Base-by-base conservation (phyloP, 2,329 filamentous ascomycete species). In the Nemania diffusa region DNA sequence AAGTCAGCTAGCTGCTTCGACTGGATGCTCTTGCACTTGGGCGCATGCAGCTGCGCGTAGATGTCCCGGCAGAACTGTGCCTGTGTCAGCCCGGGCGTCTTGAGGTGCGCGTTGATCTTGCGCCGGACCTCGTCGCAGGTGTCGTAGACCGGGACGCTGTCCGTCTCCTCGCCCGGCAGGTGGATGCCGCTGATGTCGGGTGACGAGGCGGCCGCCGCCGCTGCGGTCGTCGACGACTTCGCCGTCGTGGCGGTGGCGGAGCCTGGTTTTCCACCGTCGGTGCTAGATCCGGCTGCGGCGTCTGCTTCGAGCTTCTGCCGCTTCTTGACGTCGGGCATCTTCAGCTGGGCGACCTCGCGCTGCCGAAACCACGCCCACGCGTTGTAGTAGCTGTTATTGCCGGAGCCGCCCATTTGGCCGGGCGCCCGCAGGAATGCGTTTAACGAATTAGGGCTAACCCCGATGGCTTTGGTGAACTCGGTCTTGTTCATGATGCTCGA, bases 121-220 rank as follows among this genome's bases (percentile, higher is more conserved):
- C 77, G 80, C 32, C 87, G 83, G 27, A 90, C 74, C 62, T 85
- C 84, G 73, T 89, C 84, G 77, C 87, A 90, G 5, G 82, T 85
- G 69, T 90, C 86, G 73, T 80, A 89, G 9, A 89, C 77, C 0
- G 76, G 73, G 5, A 88, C 84, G 0, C 64, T 65, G 42, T 82
- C 81, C 0, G 75, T 73, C n/a, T 78, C 77, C 32, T 83, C 82
- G 72, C 84, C 84, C 0, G 77, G 73, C 0, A 89, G 79, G 8
- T 74, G 42, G 37, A 88, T 75, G 11, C 67, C 68, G 52, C 76
- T 78, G 20, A 85, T 74, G 60, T 83, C 79, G 17, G 77, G 76
- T 37, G 73, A 64, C n/a, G 7, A 29, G 13, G 60, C 24, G 6
- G 48, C 63, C 1, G 66, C 56, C 3, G 34, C 34, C 3, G 24